Evolutionary conservation across 495 filamentous ascomycete genomes (phyloP).

Genomic region (Penicillium alfredii): DNA sequence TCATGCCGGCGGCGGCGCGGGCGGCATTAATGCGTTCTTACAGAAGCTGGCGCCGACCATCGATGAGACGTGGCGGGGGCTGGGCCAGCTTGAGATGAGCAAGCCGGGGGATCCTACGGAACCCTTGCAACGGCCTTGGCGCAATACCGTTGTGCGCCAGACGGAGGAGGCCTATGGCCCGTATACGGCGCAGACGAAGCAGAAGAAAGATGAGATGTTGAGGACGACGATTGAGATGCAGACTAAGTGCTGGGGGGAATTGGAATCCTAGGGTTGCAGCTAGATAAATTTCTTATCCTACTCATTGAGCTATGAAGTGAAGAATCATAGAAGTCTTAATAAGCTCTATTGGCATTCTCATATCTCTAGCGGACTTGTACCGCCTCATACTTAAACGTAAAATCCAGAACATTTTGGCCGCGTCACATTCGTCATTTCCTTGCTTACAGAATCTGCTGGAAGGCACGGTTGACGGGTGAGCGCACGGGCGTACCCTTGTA

Average conservation of each 20-base stretch:
- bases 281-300: too few relatives aligned
- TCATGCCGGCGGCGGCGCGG: slow-evolving; percentile 52
- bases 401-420: slow-evolving; percentile 27
- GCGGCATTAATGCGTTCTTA: slow-evolving; percentile 50
- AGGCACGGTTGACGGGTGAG: slow-evolving; percentile 87
- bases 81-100: slow-evolving; percentile 36
- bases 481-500: slow-evolving; percentile 90
- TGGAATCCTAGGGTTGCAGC: not conserved
- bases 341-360: slow-evolving; percentile 28
- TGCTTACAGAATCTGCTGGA: slow-evolving; percentile 45
- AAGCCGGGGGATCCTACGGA: slow-evolving; percentile 34
- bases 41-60: slow-evolving; percentile 52
- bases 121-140: too few relatives aligned
- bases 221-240: slow-evolving; percentile 25
- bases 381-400: slow-evolving; percentile 20
- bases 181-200: slow-evolving; percentile 11
- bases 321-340: too few relatives aligned
- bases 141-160: slow-evolving; percentile 30
- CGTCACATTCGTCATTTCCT: slow-evolving; percentile 11
- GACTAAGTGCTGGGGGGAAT: slow-evolving; percentile 14
- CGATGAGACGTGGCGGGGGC: slow-evolving; percentile 48
- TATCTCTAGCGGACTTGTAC: slow-evolving; percentile 18
- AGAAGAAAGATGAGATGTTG: slow-evolving; percentile 28
- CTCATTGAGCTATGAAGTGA: too few relatives aligned
- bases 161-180: slow-evolving; percentile 34